Percentiles rank a stretch among this genome's conserved stretches.
phyloP scores from a whole-genome alignment of 805 yeast genomes.

The Clavispora vitiphila region DNA sequence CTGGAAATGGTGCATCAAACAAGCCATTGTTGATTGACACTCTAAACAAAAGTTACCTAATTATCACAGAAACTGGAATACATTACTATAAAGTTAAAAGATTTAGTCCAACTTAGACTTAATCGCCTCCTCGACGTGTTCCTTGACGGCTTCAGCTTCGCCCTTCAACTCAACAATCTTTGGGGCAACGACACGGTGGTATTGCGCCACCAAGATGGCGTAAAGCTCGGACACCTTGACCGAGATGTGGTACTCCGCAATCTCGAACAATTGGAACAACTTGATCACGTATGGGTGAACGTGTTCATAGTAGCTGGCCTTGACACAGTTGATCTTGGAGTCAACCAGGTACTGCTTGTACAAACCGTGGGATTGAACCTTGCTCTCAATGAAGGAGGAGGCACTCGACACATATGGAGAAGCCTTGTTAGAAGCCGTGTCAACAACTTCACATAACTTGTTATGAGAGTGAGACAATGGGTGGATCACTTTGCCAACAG shows the following conservation, averaged over 20 bases:
- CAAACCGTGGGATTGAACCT: constrained; percentile 33
- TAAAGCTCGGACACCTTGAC: constrained; percentile 19
- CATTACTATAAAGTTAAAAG: background rate
- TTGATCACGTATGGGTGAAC: constrained; percentile 29
- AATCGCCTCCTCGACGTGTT: constrained; percentile 9
- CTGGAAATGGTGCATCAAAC: no score
- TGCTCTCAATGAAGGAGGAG: constrained; percentile 27
- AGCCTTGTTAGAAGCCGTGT: constrained; percentile 22
- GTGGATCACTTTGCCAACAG: constrained; percentile 28
- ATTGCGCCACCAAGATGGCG: constrained; percentile 17
- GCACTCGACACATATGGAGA: constrained; percentile 28
- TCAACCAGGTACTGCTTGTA: constrained; percentile 29
- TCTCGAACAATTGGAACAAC: constrained; percentile 30
- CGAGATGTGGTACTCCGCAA: constrained; percentile 28
- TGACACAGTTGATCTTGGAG: constrained; percentile 21
- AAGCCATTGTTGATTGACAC: no score
- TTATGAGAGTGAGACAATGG: constrained; percentile 36
- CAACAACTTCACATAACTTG: constrained; percentile 29
- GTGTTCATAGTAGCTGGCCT: constrained; percentile 19
- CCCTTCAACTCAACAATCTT: constrained; percentile 9
- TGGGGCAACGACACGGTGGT: constrained; percentile 18
- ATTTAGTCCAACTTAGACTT: constrained; percentile 12
- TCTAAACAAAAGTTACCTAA: no score
- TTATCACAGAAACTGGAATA: background rate
- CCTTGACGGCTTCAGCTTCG: constrained; percentile 1